phyloP scores from a whole-genome alignment of 1,284 basidiomycete genomes.

The Heterobasidion irregulare region DNA sequence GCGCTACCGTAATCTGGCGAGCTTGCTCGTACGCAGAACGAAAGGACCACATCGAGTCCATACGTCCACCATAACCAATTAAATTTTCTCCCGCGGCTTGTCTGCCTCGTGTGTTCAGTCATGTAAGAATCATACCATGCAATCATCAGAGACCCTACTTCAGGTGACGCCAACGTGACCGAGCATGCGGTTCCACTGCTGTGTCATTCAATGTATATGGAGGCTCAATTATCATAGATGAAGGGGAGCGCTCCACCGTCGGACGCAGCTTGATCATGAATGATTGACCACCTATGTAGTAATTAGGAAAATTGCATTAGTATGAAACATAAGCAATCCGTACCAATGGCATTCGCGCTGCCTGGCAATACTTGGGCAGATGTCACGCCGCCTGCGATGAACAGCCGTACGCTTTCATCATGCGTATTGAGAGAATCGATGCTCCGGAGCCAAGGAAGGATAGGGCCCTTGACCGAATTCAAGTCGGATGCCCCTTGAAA shows the following conservation, averaged over 20 bases:
- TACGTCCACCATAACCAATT: neutral
- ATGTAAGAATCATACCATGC: no score
- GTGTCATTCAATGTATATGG: conserved; percentile 37
- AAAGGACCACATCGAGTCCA: no score
- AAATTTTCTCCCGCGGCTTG: no score
- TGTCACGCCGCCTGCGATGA: conserved; percentile 37
- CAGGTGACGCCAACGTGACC: conserved; percentile 49
- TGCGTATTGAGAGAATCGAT: conserved; percentile 35
- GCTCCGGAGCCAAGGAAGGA: conserved; percentile 36
- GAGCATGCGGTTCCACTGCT: conserved; percentile 17
- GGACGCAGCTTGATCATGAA: conserved; percentile 61
- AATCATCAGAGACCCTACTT: conserved; percentile 29
- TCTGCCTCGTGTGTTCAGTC: no score
- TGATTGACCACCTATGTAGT: conserved; percentile 49
- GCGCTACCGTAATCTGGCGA: no score
- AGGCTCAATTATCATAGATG: conserved; percentile 60
- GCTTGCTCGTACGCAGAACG: no score
- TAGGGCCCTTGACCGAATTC: conserved; percentile 27
- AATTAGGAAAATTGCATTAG: neutral
- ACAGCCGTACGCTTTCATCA: conserved; percentile 24
- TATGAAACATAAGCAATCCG: neutral
- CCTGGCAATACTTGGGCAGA: conserved; percentile 39
- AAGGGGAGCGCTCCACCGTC: conserved; percentile 47
- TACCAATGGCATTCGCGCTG: conserved; percentile 34
- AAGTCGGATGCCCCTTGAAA: conserved; percentile 23